Evolutionary conservation across 495 filamentous ascomycete genomes (phyloP), one percentile per base, ranked within the genome.

Genomic region (Letharia lupina): DNA sequence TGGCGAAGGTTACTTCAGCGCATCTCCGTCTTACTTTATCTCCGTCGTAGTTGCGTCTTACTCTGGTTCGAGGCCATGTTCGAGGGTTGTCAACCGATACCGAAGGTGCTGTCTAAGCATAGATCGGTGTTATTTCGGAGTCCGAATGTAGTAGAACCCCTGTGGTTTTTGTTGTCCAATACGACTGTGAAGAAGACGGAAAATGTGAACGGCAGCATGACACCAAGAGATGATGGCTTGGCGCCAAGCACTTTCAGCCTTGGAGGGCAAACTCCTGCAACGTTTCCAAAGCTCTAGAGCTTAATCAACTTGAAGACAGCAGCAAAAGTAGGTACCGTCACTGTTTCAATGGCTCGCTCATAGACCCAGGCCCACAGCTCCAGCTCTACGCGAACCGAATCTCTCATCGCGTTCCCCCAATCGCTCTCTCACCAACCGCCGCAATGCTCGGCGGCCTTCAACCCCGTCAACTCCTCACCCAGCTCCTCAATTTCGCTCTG

Each of bases 401-500:
- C 3, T 62, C 45, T 18, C 39, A 37, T 47, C 28, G 31, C 9
- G 31, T 11, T 12, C 28, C 28, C 7, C 42, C 60, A 37, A 15
- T 6, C 12, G 15, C 7, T n/a, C 42, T 31, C 40, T 4, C 23
- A 28, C 33, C 41, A 47, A 23, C 2, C 58, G 56, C 39, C 50
- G 48, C 44, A 60, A 60, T 60, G 58, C 58, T 60, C 58, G 58
- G 50, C 28, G 50, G 50, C 28, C 50, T 54, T 12, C 50, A 54
- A 81, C 70, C 54, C 33, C 54, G 54, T 37, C 54, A 57, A 16
- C 31, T 57, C 44, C 84, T 91, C 68, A 83, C 88, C n/a, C 95
- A 98, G 79, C 75, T 93, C 68, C 86, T 99, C 72, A 97, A 96
- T 75, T 98, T 99, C 75, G 95, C 86, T 10, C 85, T 99, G 54